phyloP scores from a whole-genome alignment of 1,139 yeast species.

The Taphrina confusa region DNA sequence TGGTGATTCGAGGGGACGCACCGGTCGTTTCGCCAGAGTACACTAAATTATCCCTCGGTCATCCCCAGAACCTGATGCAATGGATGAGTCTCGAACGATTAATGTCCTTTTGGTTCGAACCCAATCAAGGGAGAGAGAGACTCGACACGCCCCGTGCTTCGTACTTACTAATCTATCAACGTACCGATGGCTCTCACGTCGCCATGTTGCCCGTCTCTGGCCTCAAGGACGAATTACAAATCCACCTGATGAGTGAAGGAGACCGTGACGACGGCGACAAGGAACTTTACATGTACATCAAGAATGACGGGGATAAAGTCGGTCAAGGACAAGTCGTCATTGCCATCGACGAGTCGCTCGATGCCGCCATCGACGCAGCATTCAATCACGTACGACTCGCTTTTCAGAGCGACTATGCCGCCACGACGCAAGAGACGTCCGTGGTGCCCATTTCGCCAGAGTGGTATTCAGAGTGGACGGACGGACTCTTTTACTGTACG shows the following conservation, averaged over 20 bases:
- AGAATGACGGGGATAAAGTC: constrained; percentile 1
- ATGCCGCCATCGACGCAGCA: constrained; percentile 4
- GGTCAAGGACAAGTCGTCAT: constrained; percentile 7
- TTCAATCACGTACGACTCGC: background rate
- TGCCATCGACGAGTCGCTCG: background rate
- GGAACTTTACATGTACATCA: background rate
- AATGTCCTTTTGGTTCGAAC: constrained; percentile 27
- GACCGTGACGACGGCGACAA: background rate
- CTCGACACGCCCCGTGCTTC: constrained; percentile 20
- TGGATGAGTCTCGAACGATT: constrained; percentile 21
- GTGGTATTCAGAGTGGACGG: constrained; percentile 39
- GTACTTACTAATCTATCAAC: constrained; percentile 6
- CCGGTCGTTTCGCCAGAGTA: background rate
- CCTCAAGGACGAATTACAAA: constrained; percentile 3
- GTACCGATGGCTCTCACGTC: constrained; percentile 13
- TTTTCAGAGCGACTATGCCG: background rate
- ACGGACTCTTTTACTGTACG: constrained; percentile 44
- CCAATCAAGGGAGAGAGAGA: constrained; percentile 10
- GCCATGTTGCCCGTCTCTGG: constrained; percentile 12
- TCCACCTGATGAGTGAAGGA: background rate
- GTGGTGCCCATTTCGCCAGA: constrained; percentile 5
- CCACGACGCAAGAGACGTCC: background rate
- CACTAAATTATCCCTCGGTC: constrained; percentile 1
- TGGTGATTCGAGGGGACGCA: background rate
- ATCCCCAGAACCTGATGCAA: constrained; percentile 1